Percentiles rank a stretch among this genome's conserved stretches.
phyloP scores from a whole-genome alignment of 257 asterid species.

The Catharanthus roseus region DNA sequence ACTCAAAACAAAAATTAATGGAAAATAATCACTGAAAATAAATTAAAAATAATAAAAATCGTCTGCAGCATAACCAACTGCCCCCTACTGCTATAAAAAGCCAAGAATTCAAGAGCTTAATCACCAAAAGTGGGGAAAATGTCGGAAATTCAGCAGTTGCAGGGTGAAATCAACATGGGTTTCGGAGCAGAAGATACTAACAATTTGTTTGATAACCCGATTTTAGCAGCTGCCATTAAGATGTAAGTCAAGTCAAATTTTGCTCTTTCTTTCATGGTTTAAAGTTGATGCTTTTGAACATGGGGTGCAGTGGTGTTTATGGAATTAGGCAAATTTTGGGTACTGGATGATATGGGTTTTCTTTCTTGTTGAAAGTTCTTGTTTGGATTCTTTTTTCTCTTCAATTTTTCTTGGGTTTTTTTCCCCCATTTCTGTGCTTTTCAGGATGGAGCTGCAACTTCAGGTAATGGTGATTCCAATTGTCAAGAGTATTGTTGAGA shows the following conservation, averaged over 20 bases:
- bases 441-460: constrained; percentile 6
- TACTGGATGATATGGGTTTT: not conserved
- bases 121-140: not conserved
- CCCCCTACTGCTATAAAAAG: not conserved
- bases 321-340: not conserved
- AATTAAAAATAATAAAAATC: not conserved
- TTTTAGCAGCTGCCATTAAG: constrained; percentile 4
- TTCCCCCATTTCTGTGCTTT: not conserved
- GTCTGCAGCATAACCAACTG: not conserved
- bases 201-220: not conserved
- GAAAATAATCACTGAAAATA: not conserved
- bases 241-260: constrained; percentile 9
- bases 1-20: not conserved
- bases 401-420: not conserved
- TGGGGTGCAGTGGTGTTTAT: not conserved
- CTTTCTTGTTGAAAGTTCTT: not conserved
- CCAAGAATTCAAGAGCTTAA: not conserved
- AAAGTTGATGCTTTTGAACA: not conserved
- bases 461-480: constrained; percentile 27
- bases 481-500: constrained; percentile 16
- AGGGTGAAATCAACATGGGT: not conserved
- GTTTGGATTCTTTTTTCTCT: not conserved
- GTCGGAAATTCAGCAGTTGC: not conserved
- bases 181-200: not conserved
- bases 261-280: not conserved